Evolutionary conservation across 495 filamentous ascomycete species (phyloP).

Genomic region (Cladorrhinum samala): DNA sequence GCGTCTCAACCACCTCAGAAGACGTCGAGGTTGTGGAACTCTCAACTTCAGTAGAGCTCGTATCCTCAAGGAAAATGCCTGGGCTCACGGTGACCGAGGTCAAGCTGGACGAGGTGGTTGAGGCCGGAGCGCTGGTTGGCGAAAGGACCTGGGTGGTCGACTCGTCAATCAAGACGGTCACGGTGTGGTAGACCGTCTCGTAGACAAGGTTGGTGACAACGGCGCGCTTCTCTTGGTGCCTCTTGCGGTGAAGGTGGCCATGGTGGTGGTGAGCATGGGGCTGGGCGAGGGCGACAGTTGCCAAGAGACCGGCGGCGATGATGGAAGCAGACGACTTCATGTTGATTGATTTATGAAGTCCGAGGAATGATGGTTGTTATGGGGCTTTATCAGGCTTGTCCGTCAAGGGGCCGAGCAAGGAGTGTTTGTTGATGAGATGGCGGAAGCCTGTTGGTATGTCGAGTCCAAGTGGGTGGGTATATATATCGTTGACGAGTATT

Average conservation of each 20-base stretch:
- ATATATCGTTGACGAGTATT: not conserved
- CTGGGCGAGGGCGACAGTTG: conserved; percentile 39
- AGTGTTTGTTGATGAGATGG: too few species aligned
- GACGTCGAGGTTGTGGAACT: conserved; percentile 7
- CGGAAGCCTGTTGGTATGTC: not conserved
- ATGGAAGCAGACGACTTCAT: conserved; percentile 42
- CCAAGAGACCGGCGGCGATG: conserved; percentile 36
- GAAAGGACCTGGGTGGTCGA: conserved; percentile 34
- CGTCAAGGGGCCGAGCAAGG: too few species aligned
- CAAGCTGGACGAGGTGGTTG: conserved; percentile 2
- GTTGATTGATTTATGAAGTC: conserved; percentile 18
- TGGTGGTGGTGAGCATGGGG: conserved; percentile 36
- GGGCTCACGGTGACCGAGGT: conserved; percentile 14
- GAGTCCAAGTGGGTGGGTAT: not conserved
- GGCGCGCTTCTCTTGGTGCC: conserved; percentile 32
- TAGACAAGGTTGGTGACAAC: conserved; percentile 42
- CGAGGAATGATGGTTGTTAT: too few species aligned
- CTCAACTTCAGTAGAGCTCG: conserved; percentile 11
- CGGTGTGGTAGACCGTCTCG: conserved; percentile 42
- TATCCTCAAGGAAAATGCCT: conserved; percentile 37
- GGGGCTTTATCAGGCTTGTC: too few species aligned
- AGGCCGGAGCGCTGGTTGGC: conserved; percentile 18
- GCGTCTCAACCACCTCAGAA: not conserved
- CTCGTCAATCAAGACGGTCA: conserved; percentile 41
- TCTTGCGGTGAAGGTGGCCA: conserved; percentile 28